Conservation (phyloP, 2,329 filamentous ascomycete species). For the Colletotrichum scovillei region DNA sequence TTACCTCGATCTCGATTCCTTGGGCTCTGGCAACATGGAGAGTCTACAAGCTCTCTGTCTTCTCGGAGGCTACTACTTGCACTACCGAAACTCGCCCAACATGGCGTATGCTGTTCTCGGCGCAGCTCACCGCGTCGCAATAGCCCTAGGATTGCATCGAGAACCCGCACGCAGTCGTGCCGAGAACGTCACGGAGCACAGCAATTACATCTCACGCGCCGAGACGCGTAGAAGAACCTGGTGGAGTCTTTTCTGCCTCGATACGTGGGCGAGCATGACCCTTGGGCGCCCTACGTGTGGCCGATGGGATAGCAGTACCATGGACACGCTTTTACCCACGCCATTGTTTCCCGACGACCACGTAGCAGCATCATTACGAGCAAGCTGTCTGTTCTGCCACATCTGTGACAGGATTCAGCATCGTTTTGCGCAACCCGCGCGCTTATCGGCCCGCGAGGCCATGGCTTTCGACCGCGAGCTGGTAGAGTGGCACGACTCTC, state of each 20-base stretch:
- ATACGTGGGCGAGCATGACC: conserved; percentile 55
- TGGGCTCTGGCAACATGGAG: conserved; percentile 54
- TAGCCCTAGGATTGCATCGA: conserved; percentile 38
- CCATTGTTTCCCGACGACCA: conserved; percentile 40
- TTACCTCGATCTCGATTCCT: conserved; percentile 64
- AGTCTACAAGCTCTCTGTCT: conserved; percentile 39
- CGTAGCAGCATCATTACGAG: conserved; percentile 39
- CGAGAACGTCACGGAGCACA: conserved; percentile 3
- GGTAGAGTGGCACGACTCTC: conserved; percentile 40
- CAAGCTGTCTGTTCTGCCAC: conserved; percentile 44
- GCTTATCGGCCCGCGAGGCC: conserved; percentile 41
- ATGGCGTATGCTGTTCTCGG: conserved; percentile 39
- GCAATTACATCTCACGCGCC: conserved; percentile 10
- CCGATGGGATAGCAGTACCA: conserved; percentile 44
- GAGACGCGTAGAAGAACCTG: conserved; percentile 53
- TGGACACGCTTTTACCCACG: conserved; percentile 43
- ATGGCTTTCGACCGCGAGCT: conserved; percentile 43
- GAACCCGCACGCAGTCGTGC: conserved; percentile 20
- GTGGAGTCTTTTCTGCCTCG: conserved; percentile 56
- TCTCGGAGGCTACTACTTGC: conserved; percentile 38
- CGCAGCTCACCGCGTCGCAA: conserved; percentile 37
- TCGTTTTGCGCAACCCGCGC: conserved; percentile 43
- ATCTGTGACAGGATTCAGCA: conserved; percentile 45
- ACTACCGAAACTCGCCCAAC: conserved; percentile 40
- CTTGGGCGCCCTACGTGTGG: conserved; percentile 50